Conservation (phyloP, 1,284 basidiomycete species). For the Papiliotrema fonsecae region DNA sequence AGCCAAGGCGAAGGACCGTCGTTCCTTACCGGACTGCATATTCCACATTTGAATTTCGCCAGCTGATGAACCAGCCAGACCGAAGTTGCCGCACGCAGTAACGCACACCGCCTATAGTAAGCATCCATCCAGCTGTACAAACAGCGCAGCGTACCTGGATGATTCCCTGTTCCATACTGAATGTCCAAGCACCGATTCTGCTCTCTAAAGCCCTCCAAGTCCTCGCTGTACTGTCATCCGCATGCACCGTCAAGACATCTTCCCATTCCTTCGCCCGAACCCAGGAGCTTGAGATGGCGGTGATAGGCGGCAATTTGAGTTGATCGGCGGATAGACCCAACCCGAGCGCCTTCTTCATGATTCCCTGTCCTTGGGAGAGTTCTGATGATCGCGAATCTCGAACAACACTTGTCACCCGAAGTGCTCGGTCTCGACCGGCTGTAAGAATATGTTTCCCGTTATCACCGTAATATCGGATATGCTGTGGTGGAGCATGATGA, state of each 20-base stretch:
- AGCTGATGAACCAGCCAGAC: constrained; percentile 72
- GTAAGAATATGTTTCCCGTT: constrained; percentile 93
- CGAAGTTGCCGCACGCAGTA: constrained; percentile 95
- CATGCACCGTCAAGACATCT: constrained; percentile 85
- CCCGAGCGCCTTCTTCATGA: constrained; percentile 76
- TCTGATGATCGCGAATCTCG: constrained; percentile 90
- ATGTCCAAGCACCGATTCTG: constrained; percentile 63
- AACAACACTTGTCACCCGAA: constrained; percentile 87
- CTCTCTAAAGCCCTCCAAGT: constrained; percentile 85
- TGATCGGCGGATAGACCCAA: constrained; percentile 73
- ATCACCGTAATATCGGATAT: constrained; percentile 91
- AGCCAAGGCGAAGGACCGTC: constrained; percentile 63
- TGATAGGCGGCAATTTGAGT: constrained; percentile 75
- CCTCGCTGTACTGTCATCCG: constrained; percentile 70
- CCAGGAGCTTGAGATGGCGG: constrained; percentile 70
- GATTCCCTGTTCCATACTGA: constrained; percentile 49
- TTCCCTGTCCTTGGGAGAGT: constrained; percentile 80
- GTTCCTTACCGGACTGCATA: constrained; percentile 86
- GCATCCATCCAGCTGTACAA: too few species aligned
- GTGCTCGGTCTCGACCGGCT: constrained; percentile 72
- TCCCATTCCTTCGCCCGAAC: constrained; percentile 94
- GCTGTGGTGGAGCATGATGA: constrained; percentile 83
- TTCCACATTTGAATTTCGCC: constrained; percentile 86
- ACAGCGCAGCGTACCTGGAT: constrained; percentile 32
- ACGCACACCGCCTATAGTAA: constrained; percentile 70